phyloP scores from a whole-genome alignment of 805 yeast species.

The Candida nemodendra region DNA sequence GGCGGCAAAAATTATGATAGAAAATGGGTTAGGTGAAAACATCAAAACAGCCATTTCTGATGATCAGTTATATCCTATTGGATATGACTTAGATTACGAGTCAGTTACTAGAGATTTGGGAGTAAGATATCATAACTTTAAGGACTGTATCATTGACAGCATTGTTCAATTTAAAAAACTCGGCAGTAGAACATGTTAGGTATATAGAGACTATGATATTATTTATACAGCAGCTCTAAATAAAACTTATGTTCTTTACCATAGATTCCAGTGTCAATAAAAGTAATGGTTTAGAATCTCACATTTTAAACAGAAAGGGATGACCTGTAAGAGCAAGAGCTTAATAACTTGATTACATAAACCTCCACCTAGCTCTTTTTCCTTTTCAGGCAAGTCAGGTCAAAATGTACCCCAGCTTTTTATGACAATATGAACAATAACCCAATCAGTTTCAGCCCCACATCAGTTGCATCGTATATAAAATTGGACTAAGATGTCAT shows the following conservation, averaged over 20 bases:
- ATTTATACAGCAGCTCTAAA: no score
- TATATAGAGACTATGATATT: no score
- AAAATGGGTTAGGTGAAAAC: constrained; percentile 22
- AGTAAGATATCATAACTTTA: constrained; percentile 37
- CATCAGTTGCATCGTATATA: no score
- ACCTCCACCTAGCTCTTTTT: no score
- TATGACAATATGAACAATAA: constrained; percentile 2
- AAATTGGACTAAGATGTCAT: not conserved
- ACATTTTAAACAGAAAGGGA: no score
- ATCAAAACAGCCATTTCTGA: constrained; percentile 19
- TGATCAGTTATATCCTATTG: constrained; percentile 12
- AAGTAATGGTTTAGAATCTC: no score
- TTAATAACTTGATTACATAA: no score
- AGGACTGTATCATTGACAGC: constrained; percentile 42
- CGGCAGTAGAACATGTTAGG: no score
- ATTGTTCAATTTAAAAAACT: constrained; percentile 37
- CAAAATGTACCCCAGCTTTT: constrained; percentile 5
- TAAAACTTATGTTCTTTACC: no score
- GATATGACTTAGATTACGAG: constrained; percentile 33
- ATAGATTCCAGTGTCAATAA: no score
- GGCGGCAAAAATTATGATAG: constrained; percentile 30
- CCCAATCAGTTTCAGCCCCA: not conserved
- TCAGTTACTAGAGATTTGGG: constrained; percentile 39
- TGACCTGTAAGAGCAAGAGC: no score
- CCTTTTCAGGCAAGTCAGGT: no score